Conservation (phyloP, 2,329 filamentous ascomycete genomes). For the Dothideomycetes sp. region DNA sequence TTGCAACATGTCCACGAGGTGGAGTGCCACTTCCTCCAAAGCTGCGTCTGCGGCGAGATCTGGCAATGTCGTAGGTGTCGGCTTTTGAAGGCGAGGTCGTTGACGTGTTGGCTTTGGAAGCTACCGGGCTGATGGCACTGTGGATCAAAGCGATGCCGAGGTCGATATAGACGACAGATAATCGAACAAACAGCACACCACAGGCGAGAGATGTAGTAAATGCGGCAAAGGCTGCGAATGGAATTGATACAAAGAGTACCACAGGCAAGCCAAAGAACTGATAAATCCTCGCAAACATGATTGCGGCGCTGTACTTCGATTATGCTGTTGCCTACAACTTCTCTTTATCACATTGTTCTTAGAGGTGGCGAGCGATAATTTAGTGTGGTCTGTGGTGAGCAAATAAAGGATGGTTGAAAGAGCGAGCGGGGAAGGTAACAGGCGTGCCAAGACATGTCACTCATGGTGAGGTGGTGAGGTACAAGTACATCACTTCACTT, state of each 20-base stretch:
- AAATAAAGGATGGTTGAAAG: too few relatives aligned
- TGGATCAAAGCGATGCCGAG: slow-evolving; percentile 28
- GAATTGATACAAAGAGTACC: slow-evolving; percentile 26
- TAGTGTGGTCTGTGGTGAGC: too few relatives aligned
- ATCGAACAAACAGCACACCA: slow-evolving; percentile 26
- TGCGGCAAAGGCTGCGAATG: slow-evolving; percentile 26
- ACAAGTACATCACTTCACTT: too few relatives aligned
- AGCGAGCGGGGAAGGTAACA: too few relatives aligned
- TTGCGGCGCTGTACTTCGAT: too few relatives aligned
- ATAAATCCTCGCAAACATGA: not conserved
- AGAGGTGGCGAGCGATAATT: too few relatives aligned
- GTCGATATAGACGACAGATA: slow-evolving; percentile 31
- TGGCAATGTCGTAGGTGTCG: slow-evolving; percentile 12
- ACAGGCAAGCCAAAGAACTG: slow-evolving; percentile 21
- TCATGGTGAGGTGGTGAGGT: too few relatives aligned
- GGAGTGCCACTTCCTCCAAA: slow-evolving; percentile 1
- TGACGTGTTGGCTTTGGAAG: slow-evolving; percentile 15
- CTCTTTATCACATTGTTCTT: too few relatives aligned
- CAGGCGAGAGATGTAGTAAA: slow-evolving; percentile 28
- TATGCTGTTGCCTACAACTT: too few relatives aligned
- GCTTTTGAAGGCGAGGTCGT: slow-evolving; percentile 17
- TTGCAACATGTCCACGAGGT: slow-evolving; percentile 9
- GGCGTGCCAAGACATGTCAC: too few relatives aligned
- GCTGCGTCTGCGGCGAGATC: slow-evolving; percentile 8
- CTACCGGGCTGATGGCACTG: slow-evolving; percentile 12